phyloP scores from a whole-genome alignment of 1,284 basidiomycete genomes.

The Spongiforma sp. region DNA sequence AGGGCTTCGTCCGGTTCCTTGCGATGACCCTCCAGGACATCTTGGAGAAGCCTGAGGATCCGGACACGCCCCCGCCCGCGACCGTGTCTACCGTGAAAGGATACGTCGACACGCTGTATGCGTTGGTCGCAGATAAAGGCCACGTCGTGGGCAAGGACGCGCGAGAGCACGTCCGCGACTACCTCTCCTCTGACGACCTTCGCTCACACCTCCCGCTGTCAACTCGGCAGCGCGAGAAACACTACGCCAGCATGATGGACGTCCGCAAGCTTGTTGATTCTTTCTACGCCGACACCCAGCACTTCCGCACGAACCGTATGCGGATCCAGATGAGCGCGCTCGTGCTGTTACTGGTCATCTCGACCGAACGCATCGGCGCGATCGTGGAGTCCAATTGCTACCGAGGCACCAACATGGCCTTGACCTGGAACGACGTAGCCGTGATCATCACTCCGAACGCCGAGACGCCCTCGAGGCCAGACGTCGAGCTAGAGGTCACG shows the following conservation, averaged over 20 bases:
- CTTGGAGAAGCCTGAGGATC: neutral
- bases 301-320: neutral
- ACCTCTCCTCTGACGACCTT: neutral
- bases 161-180: neutral
- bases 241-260: neutral
- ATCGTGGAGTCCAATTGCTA: constrained; percentile 4
- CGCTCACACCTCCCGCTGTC: neutral
- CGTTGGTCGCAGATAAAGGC: neutral
- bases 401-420: neutral
- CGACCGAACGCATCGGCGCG: neutral
- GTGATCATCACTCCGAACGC: neutral
- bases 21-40: neutral
- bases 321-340: neutral
- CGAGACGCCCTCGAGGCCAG: neutral
- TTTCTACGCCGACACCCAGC: neutral
- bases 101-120: neutral
- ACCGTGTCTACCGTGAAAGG: neutral
- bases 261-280: neutral
- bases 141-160: neutral
- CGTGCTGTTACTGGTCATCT: neutral
- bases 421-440: constrained; percentile 1
- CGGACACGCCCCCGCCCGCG: neutral
- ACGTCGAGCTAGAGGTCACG: neutral
- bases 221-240: neutral
- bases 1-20: neutral